Conservation (phyloP, 306 rosid species). For the Citrullus amarus region DNA sequence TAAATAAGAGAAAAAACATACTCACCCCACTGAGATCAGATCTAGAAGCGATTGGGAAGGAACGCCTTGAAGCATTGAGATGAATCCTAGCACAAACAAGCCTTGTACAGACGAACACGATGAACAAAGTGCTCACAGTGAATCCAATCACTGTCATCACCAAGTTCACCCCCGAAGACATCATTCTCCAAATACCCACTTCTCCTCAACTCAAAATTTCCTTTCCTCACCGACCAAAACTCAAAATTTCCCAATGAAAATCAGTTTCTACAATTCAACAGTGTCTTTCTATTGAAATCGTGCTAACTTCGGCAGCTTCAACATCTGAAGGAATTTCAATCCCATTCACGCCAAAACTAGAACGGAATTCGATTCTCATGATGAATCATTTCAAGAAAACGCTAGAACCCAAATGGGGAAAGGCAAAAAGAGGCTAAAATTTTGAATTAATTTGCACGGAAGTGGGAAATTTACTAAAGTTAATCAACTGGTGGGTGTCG, state of each 20-base stretch:
- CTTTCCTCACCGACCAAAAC: not conserved
- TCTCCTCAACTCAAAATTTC: not conserved
- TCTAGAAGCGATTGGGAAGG: conserved; percentile 69
- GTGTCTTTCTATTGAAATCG: not conserved
- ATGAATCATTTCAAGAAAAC: not conserved
- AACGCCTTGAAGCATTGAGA: conserved; percentile 59
- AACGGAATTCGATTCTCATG: not conserved
- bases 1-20: not conserved
- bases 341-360: not conserved
- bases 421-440: not conserved
- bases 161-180: conserved; percentile 70
- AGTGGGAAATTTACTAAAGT: not conserved
- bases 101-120: conserved; percentile 76
- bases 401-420: not conserved
- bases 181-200: conserved; percentile 24
- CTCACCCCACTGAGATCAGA: conserved; percentile 64
- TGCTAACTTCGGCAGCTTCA: not conserved
- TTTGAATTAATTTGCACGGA: not conserved
- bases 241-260: conserved; percentile 8
- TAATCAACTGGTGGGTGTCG: not conserved
- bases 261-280: not conserved
- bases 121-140: conserved; percentile 88
- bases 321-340: not conserved
- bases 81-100: conserved; percentile 90
- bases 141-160: conserved; percentile 97